Percentiles rank a stretch among this genome's conserved stretches.
Conservation (phyloP, 305 asterid genomes). For the Solanum hybrid region DNA sequence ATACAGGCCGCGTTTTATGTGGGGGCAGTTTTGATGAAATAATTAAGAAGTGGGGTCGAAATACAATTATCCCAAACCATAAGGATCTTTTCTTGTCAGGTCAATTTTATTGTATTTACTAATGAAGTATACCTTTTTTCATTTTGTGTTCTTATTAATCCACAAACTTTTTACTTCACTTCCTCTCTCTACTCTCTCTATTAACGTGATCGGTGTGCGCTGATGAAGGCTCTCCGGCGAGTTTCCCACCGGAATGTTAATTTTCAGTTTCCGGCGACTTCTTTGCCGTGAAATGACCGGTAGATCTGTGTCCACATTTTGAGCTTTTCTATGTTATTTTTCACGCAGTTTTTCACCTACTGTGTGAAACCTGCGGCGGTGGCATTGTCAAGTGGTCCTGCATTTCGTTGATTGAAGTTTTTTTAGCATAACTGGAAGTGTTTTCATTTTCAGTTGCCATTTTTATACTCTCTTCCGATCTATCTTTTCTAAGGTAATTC, state of each 20-base stretch:
- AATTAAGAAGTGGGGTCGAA: not conserved
- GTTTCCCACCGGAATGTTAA: not conserved
- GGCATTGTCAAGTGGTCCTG: conserved; percentile 1
- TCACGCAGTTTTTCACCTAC: not conserved
- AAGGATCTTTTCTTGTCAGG: conserved; percentile 4
- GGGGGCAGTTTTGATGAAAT: not conserved
- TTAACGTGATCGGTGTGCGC: not conserved
- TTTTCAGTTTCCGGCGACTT: conserved; percentile 2
- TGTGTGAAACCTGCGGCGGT: not conserved
- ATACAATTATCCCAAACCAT: not conserved
- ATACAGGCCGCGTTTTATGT: conserved; percentile 3
- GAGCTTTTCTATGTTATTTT: not conserved
- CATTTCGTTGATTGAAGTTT: not conserved
- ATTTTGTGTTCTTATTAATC: not conserved
- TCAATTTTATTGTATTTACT: not conserved
- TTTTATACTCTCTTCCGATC: conserved; percentile 22
- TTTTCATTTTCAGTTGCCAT: conserved; percentile 1
- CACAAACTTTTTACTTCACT: not conserved
- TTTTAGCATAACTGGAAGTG: conserved; percentile 2
- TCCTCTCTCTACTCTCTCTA: not conserved
- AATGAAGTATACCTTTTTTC: not conserved
- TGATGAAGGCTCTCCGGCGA: conserved; percentile 1
- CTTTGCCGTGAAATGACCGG: not conserved
- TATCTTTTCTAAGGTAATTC: conserved; percentile 26
- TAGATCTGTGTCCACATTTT: not conserved